Percentiles rank a stretch among this genome's conserved stretches.
Conservation (phyloP, 495 filamentous ascomycete genomes). For the Amniculicola lignicola region DNA sequence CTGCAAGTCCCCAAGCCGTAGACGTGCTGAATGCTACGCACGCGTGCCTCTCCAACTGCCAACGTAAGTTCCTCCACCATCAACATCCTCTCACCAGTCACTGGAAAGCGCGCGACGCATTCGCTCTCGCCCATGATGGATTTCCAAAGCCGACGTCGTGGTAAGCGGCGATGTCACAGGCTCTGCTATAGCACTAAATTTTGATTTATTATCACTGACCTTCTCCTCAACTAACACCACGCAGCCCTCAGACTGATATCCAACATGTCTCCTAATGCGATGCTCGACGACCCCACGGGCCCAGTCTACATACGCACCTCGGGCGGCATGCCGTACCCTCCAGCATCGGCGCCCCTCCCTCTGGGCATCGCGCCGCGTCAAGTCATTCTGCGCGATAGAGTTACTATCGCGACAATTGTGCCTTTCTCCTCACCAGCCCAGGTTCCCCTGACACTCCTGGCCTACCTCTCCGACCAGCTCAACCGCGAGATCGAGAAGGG, state of each 20-base stretch:
- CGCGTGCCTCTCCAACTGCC: too few species aligned
- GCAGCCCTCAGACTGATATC: background rate
- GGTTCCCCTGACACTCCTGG: constrained; percentile 71
- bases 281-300: constrained; percentile 72
- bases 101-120: too few species aligned
- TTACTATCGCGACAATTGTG: constrained; percentile 85
- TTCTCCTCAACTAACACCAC: constrained; percentile 1
- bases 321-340: constrained; percentile 62
- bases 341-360: constrained; percentile 61
- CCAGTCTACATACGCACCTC: constrained; percentile 61
- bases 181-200: too few species aligned
- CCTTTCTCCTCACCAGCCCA: constrained; percentile 74
- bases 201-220: background rate
- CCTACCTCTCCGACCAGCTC: constrained; percentile 79
- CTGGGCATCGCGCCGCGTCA: constrained; percentile 69
- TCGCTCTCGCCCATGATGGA: too few species aligned
- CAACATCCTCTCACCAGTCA: too few species aligned
- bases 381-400: constrained; percentile 84
- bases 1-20: too few species aligned
- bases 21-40: too few species aligned
- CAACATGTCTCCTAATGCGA: constrained; percentile 81
- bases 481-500: constrained; percentile 94
- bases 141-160: too few species aligned
- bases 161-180: too few species aligned
- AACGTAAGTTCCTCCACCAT: too few species aligned